Percentiles rank a stretch among this genome's conserved stretches.
These are phyloP conservation scores for Penicillium paneum DNA, from an alignment of 2,329 filamentous ascomycete genomes.

Conservation along the genomic window DNA sequence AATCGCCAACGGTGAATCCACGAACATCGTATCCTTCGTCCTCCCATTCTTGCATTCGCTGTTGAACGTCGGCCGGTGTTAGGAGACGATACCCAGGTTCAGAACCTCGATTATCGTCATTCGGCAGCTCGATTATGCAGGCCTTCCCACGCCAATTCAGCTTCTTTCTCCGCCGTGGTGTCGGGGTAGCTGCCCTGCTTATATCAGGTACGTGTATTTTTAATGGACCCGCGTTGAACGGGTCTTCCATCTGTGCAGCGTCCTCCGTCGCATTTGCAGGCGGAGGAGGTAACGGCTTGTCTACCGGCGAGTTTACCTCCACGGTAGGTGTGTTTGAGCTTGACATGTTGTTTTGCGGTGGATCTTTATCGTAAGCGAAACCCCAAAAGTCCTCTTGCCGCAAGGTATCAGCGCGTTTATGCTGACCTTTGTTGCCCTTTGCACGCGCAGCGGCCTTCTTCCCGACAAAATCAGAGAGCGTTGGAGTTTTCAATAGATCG, in stretches of 20 bases:
- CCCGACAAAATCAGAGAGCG: slow-evolving; percentile 35
- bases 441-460: slow-evolving; percentile 25
- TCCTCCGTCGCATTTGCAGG: slow-evolving; percentile 15
- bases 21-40: slow-evolving; percentile 44
- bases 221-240: slow-evolving; percentile 7
- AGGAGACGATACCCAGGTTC: slow-evolving; percentile 38
- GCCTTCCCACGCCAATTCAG: slow-evolving; percentile 72
- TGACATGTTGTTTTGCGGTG: slow-evolving; percentile 33
- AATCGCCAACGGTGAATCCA: slow-evolving; percentile 39
- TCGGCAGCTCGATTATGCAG: slow-evolving; percentile 67
- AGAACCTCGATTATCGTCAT: slow-evolving; percentile 63
- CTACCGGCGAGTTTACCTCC: slow-evolving; percentile 29
- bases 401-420: slow-evolving; percentile 43
- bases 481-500: slow-evolving; percentile 42
- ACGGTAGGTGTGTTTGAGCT: slow-evolving; percentile 23
- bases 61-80: slow-evolving; percentile 38
- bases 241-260: slow-evolving; percentile 2
- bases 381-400: slow-evolving; percentile 47
- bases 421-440: slow-evolving; percentile 33
- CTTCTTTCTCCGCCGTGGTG: slow-evolving; percentile 60
- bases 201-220: slow-evolving; percentile 18
- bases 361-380: slow-evolving; percentile 44
- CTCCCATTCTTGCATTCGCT: slow-evolving; percentile 41
- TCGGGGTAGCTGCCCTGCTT: slow-evolving; percentile 25
- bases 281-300: slow-evolving; percentile 44